Conservation (phyloP, 305 asterid genomes). For the Caryopteris hybrid region DNA sequence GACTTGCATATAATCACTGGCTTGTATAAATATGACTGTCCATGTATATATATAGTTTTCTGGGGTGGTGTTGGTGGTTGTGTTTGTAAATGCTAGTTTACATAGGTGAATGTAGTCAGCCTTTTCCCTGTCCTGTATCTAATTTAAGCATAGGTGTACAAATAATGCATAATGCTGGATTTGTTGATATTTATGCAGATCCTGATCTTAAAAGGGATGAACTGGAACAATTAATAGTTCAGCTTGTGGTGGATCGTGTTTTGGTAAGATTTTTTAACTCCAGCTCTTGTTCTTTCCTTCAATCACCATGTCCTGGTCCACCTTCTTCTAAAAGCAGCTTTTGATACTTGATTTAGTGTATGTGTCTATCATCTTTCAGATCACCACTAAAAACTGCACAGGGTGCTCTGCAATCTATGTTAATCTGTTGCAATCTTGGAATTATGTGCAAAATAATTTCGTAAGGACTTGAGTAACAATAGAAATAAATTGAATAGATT, state of each 20-base stretch:
- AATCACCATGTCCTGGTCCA: background rate
- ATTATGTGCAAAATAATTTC: background rate
- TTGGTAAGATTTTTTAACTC: constrained; percentile 46
- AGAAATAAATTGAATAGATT: background rate
- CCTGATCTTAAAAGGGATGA: constrained; percentile 77
- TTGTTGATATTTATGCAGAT: constrained; percentile 40
- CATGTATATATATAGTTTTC: background rate
- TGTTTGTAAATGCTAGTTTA: background rate
- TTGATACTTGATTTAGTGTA: background rate
- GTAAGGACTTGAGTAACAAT: background rate
- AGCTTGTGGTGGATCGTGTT: constrained; percentile 68
- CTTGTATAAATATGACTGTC: background rate
- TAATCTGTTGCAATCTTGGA: background rate
- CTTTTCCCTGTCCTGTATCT: background rate
- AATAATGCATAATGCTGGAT: background rate
- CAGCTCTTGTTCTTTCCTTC: constrained; percentile 10
- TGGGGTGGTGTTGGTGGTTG: background rate
- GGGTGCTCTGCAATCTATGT: background rate
- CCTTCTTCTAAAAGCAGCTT: background rate
- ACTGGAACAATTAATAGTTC: constrained; percentile 68
- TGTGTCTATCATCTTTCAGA: background rate
- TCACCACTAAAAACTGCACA: background rate
- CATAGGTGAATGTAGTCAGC: background rate
- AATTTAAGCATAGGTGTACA: background rate
- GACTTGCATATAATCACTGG: background rate